Evolutionary conservation across 2,329 filamentous ascomycete species (phyloP), one percentile per base, ranked within the genome.

Genomic region (Chaetomiaceae sp.): DNA sequence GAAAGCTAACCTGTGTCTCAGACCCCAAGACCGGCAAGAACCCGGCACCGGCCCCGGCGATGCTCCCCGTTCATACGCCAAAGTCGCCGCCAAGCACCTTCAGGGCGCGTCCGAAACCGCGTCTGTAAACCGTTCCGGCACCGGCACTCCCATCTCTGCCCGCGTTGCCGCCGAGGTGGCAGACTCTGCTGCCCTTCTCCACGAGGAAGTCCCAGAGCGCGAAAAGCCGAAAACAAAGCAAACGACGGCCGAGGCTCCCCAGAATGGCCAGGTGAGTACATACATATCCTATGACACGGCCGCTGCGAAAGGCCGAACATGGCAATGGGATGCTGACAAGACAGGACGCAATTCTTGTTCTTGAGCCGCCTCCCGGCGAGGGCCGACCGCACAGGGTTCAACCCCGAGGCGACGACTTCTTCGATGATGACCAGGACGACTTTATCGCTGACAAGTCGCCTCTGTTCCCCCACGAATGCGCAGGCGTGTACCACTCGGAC

Each of bases 381-480:
- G 48, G 48, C 39, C 33, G 41, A 27, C 37, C 60, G 38, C 41
- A 50, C 35, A 35, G 39, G 17, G 20, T 44, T 1, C 34, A 30
- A 14, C 27, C 34, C 6, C 41, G 25, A 37, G 40, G 39, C 17
- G 23, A 40, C 21, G 45, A 49, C 12, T 57, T 30, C 48, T 34
- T 53, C 7, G 25, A 3, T 27, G 57, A 61, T 27, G 59, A 60
- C 6, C 50, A 54, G 16, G 38, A 57, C 2, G 56, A 53, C 10
- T 53, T 54, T 4, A 50, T 58, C 5, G 58, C 60, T 10, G 54
- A 60, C 25, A 55, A 63, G 43, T 66, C 68, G 1, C 73, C 74
- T 1, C 63, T 76, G 5, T 76, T 77, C 55, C 66, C 74, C 4
- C 74, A 77, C 50, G 75, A 78, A 56, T 68, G 67, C 31, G 65